phyloP scores from a whole-genome alignment of 495 filamentous ascomycete genomes.

The Aspergillus homomorphus region DNA sequence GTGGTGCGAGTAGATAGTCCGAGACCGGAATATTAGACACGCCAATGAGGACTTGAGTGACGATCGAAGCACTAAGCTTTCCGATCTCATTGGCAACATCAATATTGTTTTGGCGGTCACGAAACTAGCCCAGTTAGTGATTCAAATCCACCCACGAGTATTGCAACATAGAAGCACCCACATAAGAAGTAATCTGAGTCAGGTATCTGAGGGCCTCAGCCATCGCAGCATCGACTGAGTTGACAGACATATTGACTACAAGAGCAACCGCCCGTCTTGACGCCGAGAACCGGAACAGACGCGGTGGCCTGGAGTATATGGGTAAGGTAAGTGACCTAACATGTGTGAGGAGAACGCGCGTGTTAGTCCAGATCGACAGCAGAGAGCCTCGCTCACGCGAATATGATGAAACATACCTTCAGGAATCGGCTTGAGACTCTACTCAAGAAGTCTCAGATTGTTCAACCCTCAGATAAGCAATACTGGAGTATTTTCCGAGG shows the following conservation, averaged over 20 bases:
- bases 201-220: slow-evolving; percentile 25
- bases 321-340: background rate
- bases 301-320: background rate
- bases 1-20: slow-evolving; percentile 13
- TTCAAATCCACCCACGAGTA: background rate
- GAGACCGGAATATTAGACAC: slow-evolving; percentile 14
- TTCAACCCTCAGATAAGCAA: background rate
- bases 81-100: slow-evolving; percentile 29
- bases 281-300: background rate
- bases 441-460: background rate
- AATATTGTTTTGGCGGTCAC: slow-evolving; percentile 17
- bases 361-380: background rate
- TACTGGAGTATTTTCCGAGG: background rate
- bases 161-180: slow-evolving; percentile 5
- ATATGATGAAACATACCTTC: background rate
- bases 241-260: background rate
- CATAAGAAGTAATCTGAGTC: slow-evolving; percentile 22
- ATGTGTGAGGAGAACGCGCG: background rate
- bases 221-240: slow-evolving; percentile 21
- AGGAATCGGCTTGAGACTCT: background rate
- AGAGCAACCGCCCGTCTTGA: background rate
- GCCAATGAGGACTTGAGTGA: slow-evolving; percentile 20
- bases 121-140: slow-evolving; percentile 23
- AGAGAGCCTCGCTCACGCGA: background rate
- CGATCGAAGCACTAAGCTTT: slow-evolving; percentile 24